Evolutionary conservation across 2,329 filamentous ascomycete species (phyloP).

Genomic region (Emergomyces orientalis): DNA sequence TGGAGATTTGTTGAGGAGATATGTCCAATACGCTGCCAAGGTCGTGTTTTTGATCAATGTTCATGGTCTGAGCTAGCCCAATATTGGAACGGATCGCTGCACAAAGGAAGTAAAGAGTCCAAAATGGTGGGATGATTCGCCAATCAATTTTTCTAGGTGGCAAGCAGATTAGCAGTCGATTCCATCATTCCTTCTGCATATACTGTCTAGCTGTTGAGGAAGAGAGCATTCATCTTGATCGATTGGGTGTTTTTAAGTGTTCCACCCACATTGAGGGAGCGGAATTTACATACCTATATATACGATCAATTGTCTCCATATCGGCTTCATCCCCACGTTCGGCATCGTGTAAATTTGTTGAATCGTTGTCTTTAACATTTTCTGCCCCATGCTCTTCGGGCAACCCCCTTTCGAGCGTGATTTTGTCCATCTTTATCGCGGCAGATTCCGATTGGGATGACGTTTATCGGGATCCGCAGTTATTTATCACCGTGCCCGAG

Average conservation of each 20-base stretch:
- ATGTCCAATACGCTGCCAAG: constrained; percentile 62
- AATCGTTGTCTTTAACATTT: not conserved
- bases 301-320: constrained; percentile 29
- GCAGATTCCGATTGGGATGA: not conserved
- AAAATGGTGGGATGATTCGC: constrained; percentile 65
- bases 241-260: not conserved
- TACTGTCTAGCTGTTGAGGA: not conserved
- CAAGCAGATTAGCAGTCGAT: not conserved
- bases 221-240: not conserved
- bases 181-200: constrained; percentile 4
- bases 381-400: not conserved
- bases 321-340: constrained; percentile 24
- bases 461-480: not conserved
- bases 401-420: not conserved
- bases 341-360: constrained; percentile 9
- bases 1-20: constrained; percentile 67
- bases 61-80: constrained; percentile 92
- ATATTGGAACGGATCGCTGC: constrained; percentile 88
- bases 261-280: not conserved
- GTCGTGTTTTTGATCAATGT: constrained; percentile 59
- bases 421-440: not conserved
- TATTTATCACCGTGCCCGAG: not conserved
- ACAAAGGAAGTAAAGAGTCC: constrained; percentile 84
- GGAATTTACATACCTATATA: constrained; percentile 25
- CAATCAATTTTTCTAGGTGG: constrained; percentile 45